phyloP scores from a whole-genome alignment of 495 filamentous ascomycete species.

The Cenococcum geophilum region DNA sequence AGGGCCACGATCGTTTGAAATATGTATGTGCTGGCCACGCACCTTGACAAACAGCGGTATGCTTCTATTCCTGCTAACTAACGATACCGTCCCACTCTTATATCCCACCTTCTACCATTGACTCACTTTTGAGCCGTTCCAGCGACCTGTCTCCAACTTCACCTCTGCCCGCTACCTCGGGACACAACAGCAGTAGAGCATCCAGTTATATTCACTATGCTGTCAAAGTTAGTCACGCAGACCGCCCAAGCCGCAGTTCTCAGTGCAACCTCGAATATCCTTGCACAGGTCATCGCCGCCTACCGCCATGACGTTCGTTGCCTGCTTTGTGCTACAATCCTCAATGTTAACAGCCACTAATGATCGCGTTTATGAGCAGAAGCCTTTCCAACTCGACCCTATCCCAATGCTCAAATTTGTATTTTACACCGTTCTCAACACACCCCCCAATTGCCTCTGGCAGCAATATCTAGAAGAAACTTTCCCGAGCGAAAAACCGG shows the following conservation, averaged over 20 bases:
- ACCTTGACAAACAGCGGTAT: too few relatives aligned
- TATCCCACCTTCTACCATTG: too few relatives aligned
- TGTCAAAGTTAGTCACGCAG: constrained; percentile 21
- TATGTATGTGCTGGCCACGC: too few relatives aligned
- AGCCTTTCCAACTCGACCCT: constrained; percentile 50
- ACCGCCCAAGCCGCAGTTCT: constrained; percentile 47
- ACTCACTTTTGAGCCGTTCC: too few relatives aligned
- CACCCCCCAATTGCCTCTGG: constrained; percentile 87
- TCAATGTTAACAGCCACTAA: background rate
- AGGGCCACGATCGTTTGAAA: too few relatives aligned
- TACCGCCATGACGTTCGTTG: constrained; percentile 56
- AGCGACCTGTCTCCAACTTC: too few relatives aligned
- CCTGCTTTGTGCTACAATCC: background rate
- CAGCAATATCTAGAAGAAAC: constrained; percentile 54
- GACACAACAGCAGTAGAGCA: too few relatives aligned
- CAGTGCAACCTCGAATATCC: constrained; percentile 67
- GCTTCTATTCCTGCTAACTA: too few relatives aligned
- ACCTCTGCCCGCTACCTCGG: too few relatives aligned
- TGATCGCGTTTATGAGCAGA: constrained; percentile 37
- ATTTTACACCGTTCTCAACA: constrained; percentile 65
- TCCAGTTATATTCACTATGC: background rate
- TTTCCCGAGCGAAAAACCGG: constrained; percentile 45
- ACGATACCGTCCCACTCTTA: too few relatives aligned
- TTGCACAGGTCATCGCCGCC: constrained; percentile 72
- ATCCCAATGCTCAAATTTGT: constrained; percentile 69